Conservation (phyloP, 1,139 yeast species). For the Sugiyamaella xylanicola region DNA sequence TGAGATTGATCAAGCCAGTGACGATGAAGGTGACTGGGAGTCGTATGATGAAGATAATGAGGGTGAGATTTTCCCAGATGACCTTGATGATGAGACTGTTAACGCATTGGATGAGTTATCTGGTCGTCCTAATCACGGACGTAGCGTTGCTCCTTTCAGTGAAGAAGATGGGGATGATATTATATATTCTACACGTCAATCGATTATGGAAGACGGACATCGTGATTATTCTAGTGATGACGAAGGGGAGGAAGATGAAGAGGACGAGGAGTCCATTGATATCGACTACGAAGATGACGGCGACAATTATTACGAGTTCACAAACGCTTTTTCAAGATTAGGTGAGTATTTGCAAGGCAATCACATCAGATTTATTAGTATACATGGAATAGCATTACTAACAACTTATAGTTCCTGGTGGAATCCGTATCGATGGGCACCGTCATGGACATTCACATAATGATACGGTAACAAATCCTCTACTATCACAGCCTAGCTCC, state of each 20-base stretch:
- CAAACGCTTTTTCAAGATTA: constrained; percentile 22
- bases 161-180: constrained; percentile 28
- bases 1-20: constrained; percentile 38
- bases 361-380: too few species aligned
- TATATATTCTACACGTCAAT: constrained; percentile 22
- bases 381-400: too few species aligned
- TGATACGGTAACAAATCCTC: constrained; percentile 30
- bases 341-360: constrained; percentile 19
- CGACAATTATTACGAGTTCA: constrained; percentile 23
- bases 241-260: constrained; percentile 33
- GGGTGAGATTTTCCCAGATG: constrained; percentile 26
- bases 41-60: constrained; percentile 38
- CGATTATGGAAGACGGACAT: constrained; percentile 20
- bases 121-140: constrained; percentile 21
- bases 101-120: constrained; percentile 32
- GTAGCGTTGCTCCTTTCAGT: constrained; percentile 9
- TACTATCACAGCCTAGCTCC: constrained; percentile 25
- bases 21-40: constrained; percentile 36
- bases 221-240: constrained; percentile 26
- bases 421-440: constrained; percentile 16
- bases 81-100: constrained; percentile 28
- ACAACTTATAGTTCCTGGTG: constrained; percentile 15
- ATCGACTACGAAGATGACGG: constrained; percentile 24
- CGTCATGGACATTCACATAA: constrained; percentile 17
- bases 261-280: constrained; percentile 28